Evolutionary conservation across 352 stramenopile species (phyloP), one percentile per base, ranked within the genome.

Genomic region (Saprolegnia parasitica): DNA sequence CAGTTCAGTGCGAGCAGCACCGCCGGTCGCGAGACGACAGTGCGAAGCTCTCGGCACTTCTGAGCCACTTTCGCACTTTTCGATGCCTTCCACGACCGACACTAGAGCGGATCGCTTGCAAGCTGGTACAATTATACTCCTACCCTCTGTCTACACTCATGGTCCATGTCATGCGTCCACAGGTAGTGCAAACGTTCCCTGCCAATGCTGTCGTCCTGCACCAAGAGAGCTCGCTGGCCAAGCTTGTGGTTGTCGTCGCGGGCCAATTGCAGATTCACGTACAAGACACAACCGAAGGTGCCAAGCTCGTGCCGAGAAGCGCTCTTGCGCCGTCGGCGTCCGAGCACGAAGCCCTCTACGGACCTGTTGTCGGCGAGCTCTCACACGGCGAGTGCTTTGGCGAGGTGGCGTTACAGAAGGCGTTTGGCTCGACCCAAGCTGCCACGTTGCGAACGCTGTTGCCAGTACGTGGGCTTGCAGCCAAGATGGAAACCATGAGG

Each of bases 331-430:
- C 47, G 5, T 29, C 47, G 2, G 5, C 24, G 2, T 55, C 52
- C 11, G 49, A 70, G 32, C 39, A 70, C n/a, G 63, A 70, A 29
- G 42, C 63, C 18, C 11, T 16, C 32, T 39, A 61, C 11, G 63
- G 63, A 2, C 39, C 42, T 16, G 39, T 35, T n/a, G 23, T 70
- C 20, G 49, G 63, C 13, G 63, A 70, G n/a, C 54, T 70, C 23
- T n/a, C 23, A 0, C 42, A 39, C 5, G 63, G 63, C 39, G 63
- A 70, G 39, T 70, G 32, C 54, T 70, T 70, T 54, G 63, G 63
- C 11, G 63, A 70, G n/a, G 29, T 55, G 16, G 63, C 45, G 5
- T 16, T 70, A 4, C 11, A 26, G 24, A 15, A 40, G 11, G 46
- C 32, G 9, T 47, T 16, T 37, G 23, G 50, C 18, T 13, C 20